A percentile compares a stretch with the other conserved stretches of the same genome.
Evolutionary conservation across 2,329 filamentous ascomycete genomes (phyloP).

Genomic region (Penicillium sp.): DNA sequence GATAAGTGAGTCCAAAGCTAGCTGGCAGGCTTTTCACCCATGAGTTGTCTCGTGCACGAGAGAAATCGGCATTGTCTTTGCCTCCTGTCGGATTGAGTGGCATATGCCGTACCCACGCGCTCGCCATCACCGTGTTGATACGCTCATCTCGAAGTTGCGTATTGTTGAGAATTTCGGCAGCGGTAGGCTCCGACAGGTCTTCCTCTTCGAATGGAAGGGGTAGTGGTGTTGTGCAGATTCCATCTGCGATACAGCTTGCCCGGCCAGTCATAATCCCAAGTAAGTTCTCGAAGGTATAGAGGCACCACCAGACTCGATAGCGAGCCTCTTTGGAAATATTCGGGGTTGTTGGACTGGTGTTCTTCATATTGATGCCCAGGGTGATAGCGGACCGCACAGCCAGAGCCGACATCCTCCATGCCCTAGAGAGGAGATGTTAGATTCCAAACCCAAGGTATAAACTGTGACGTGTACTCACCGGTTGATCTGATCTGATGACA

Average conservation of each 20-base stretch:
- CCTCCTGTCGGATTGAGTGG: constrained; percentile 28
- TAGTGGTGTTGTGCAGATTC: constrained; percentile 42
- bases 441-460: not conserved
- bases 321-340: constrained; percentile 42
- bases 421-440: constrained; percentile 21
- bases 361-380: constrained; percentile 44
- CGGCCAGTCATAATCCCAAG: constrained; percentile 46
- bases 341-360: constrained; percentile 34
- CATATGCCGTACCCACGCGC: constrained; percentile 29
- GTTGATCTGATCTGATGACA: constrained; percentile 43
- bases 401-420: constrained; percentile 41
- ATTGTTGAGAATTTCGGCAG: constrained; percentile 32
- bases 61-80: constrained; percentile 20
- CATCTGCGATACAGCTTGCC: constrained; percentile 40
- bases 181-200: constrained; percentile 31
- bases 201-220: constrained; percentile 41
- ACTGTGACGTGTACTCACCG: constrained; percentile 26
- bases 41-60: constrained; percentile 24
- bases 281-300: constrained; percentile 43
- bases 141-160: constrained; percentile 28
- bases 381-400: constrained; percentile 42
- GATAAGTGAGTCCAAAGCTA: constrained; percentile 35
- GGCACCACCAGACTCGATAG: constrained; percentile 46
- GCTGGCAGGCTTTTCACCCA: constrained; percentile 37
- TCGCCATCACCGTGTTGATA: constrained; percentile 30